These are phyloP conservation scores for Annulohypoxylon bovei DNA, from an alignment of 495 filamentous ascomycete genomes.

Conservation along the genomic window DNA sequence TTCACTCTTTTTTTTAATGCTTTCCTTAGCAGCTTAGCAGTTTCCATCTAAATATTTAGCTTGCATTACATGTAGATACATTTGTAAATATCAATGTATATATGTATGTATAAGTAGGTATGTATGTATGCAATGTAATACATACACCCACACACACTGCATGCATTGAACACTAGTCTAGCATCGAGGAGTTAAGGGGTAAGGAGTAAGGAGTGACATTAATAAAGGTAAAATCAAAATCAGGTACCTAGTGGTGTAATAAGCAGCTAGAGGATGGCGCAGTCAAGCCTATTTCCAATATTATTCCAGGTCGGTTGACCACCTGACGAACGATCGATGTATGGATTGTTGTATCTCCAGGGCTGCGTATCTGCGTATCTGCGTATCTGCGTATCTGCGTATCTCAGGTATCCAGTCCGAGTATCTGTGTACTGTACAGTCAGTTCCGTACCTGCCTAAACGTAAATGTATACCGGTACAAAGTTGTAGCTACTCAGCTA, in stretches of 20 bases:
- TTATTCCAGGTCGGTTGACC: conserved; percentile 35
- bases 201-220: not conserved
- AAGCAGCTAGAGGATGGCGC: conserved; percentile 32
- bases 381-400: not conserved
- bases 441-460: conserved; percentile 35
- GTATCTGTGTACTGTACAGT: conserved; percentile 23
- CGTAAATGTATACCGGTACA: conserved; percentile 24
- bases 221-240: not conserved
- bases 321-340: conserved; percentile 31
- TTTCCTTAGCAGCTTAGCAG: conserved; percentile 7
- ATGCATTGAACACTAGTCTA: too few species aligned
- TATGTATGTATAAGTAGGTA: not conserved
- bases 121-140: not conserved
- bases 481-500: conserved; percentile 18
- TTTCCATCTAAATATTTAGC: conserved; percentile 1
- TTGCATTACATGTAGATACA: not conserved
- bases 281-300: conserved; percentile 30
- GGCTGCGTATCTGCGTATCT: not conserved
- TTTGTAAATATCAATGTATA: not conserved
- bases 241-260: too few species aligned
- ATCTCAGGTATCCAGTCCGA: not conserved
- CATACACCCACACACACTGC: not conserved
- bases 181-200: too few species aligned
- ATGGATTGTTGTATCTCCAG: not conserved
- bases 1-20: conserved; percentile 17